Evolutionary conservation across 1,284 basidiomycete species (phyloP).

Genomic region (Ganoderma leucocontextum): DNA sequence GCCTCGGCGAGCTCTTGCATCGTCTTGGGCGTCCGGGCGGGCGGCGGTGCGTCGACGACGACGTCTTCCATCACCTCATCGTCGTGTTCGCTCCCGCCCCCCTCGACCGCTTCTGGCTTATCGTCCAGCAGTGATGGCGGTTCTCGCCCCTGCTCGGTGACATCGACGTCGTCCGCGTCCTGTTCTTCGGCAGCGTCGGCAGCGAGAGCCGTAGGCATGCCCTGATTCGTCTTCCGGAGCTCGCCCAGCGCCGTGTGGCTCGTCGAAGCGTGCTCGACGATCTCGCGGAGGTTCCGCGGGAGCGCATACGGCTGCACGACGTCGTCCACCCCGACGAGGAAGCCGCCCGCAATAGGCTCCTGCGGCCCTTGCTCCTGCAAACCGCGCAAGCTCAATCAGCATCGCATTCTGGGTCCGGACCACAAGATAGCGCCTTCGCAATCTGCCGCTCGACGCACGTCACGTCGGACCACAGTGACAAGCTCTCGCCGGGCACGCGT

Average conservation of each 20-base stretch:
- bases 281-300: constrained; percentile 62
- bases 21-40: constrained; percentile 55
- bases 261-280: constrained; percentile 34
- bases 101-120: constrained; percentile 19
- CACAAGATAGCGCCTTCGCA: neutral
- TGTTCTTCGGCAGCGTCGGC: constrained; percentile 18
- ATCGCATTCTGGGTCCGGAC: neutral
- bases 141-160: constrained; percentile 5
- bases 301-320: constrained; percentile 76
- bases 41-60: constrained; percentile 26
- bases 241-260: constrained; percentile 26
- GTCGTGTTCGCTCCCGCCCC: constrained; percentile 34
- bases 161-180: constrained; percentile 3
- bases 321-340: constrained; percentile 73
- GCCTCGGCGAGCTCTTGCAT: constrained; percentile 74
- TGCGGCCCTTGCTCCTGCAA: constrained; percentile 34
- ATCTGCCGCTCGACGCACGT: neutral
- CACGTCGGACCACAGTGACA: constrained; percentile 1
- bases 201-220: constrained; percentile 3
- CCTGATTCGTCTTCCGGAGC: constrained; percentile 14
- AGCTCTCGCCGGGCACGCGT: constrained; percentile 1
- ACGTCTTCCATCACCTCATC: constrained; percentile 46
- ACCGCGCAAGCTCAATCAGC: constrained; percentile 6
- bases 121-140: neutral
- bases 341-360: constrained; percentile 58